phyloP scores from a whole-genome alignment of 345 rosid species.

The Salix purpurea region DNA sequence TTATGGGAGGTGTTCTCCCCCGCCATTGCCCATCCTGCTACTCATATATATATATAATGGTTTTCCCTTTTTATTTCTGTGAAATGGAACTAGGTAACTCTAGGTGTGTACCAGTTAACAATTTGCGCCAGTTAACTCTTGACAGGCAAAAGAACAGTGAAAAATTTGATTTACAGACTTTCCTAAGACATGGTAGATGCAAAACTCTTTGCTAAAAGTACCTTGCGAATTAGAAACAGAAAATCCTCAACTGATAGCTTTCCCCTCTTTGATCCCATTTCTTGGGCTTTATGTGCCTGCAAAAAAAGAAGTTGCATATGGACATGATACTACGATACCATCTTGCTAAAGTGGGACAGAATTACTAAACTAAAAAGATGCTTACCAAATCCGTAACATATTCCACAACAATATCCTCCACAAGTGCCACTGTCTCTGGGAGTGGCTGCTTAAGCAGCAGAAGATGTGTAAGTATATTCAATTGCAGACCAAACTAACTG shows the following conservation, averaged over 20 bases:
- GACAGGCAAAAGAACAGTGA: too few species aligned
- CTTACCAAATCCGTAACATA: slow-evolving; percentile 84
- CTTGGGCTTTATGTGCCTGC: slow-evolving; percentile 90
- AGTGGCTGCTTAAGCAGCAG: slow-evolving; percentile 54
- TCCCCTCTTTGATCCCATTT: slow-evolving; percentile 76
- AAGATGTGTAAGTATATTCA: not conserved
- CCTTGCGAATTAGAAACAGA: slow-evolving; percentile 82
- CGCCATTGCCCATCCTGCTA: not conserved
- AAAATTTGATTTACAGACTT: not conserved
- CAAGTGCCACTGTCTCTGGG: slow-evolving; percentile 88
- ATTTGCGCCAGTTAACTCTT: too few species aligned
- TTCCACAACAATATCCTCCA: slow-evolving; percentile 90
- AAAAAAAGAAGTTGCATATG: not conserved
- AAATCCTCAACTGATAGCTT: slow-evolving; percentile 83
- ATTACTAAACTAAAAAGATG: slow-evolving; percentile 5
- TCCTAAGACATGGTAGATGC: too few species aligned
- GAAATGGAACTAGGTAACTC: too few species aligned
- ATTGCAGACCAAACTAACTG: not conserved
- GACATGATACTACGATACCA: not conserved
- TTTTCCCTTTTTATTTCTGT: not conserved
- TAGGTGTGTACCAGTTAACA: too few species aligned
- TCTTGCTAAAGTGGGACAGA: not conserved
- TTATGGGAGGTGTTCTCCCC: not conserved
- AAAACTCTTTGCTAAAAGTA: slow-evolving; percentile 9
- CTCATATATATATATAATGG: too few species aligned